Conservation (phyloP, 164 flowering plant genomes). For the Vitis riparia region DNA sequence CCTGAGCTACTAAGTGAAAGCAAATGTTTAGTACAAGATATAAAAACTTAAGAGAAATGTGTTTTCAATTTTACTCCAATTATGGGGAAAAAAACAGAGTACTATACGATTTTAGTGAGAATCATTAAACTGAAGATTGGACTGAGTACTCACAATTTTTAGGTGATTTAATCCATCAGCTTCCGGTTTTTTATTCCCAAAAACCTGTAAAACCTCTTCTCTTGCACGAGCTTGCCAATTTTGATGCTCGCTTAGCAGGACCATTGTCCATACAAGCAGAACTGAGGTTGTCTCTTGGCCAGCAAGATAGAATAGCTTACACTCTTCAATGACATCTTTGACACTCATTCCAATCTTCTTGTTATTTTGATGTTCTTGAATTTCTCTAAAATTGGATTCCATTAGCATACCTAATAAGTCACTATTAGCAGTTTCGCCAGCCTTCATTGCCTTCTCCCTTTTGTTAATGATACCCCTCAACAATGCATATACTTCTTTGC, state of each 20-base stretch:
- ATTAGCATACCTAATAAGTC: neutral
- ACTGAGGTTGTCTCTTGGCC: conserved; percentile 1
- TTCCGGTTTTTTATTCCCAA: neutral
- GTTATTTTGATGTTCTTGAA: neutral
- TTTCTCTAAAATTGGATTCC: neutral
- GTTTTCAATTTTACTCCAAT: no score
- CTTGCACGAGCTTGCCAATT: neutral
- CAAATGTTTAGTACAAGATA: no score
- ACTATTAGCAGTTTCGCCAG: no score
- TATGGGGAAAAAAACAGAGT: no score
- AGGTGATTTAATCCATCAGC: neutral
- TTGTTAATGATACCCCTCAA: neutral
- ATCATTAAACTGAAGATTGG: no score
- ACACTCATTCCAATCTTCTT: neutral
- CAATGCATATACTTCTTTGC: neutral
- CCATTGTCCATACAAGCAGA: neutral
- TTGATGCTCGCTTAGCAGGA: neutral
- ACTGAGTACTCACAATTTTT: neutral
- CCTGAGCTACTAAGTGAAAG: no score
- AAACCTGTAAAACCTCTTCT: neutral
- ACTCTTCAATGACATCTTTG: neutral
- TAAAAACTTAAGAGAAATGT: no score
- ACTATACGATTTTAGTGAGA: no score
- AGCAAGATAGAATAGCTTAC: neutral
- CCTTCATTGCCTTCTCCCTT: neutral